Conservation (phyloP, 176 grass and related monocot species). For the Guadua angustifolia region DNA sequence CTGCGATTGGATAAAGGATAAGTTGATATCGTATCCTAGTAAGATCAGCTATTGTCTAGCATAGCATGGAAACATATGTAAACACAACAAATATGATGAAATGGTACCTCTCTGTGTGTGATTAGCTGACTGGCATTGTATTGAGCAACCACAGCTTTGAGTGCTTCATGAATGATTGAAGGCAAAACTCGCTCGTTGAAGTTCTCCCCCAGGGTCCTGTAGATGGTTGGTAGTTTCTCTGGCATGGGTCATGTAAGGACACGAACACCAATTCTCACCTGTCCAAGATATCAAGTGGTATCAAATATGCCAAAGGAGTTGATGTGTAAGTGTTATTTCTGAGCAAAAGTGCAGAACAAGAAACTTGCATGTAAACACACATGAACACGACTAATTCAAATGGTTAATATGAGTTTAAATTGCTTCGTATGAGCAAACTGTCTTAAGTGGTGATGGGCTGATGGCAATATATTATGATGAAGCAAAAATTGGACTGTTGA, state of each 20-base stretch:
- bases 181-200: conserved; percentile 91
- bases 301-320: background rate
- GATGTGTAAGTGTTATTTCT: background rate
- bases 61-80: background rate
- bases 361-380: background rate
- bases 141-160: conserved; percentile 94
- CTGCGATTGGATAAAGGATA: conserved; percentile 45
- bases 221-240: conserved; percentile 76
- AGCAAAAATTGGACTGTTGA: background rate
- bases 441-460: background rate
- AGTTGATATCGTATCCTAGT: conserved; percentile 10
- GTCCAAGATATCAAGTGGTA: conserved; percentile 19
- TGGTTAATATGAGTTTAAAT: background rate
- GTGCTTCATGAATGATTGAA: conserved; percentile 94
- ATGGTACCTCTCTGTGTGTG: conserved; percentile 90
- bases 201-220: conserved; percentile 79
- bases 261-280: conserved; percentile 89
- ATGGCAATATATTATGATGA: conserved; percentile 13
- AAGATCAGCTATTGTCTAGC: background rate
- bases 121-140: conserved; percentile 98
- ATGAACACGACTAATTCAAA: background rate
- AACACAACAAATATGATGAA: conserved; percentile 25
- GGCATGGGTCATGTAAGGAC: conserved; percentile 80
- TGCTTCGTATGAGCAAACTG: background rate
- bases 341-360: background rate